Conservation (phyloP, 805 yeast species). For the Blastobotrys robertii region DNA sequence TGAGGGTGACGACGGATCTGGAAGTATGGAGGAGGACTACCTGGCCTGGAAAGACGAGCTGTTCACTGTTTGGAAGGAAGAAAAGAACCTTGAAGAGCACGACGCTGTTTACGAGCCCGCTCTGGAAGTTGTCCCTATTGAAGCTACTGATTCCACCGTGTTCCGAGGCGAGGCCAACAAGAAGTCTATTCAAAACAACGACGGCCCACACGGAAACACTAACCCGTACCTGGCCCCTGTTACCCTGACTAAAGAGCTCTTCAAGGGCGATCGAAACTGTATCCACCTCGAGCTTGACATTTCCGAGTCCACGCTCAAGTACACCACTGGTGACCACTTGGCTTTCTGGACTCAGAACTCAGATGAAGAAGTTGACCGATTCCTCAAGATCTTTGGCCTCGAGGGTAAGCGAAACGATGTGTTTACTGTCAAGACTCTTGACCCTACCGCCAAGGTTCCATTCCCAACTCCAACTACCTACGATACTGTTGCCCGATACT, state of each 20-base stretch:
- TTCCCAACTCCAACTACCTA: slow-evolving; percentile 64
- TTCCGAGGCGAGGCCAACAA: slow-evolving; percentile 77
- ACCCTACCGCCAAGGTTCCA: slow-evolving; percentile 37
- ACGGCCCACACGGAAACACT: slow-evolving; percentile 68
- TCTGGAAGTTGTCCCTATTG: slow-evolving; percentile 27
- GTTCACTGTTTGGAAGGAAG: slow-evolving; percentile 53
- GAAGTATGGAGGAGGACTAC: slow-evolving; percentile 91
- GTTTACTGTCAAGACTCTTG: slow-evolving; percentile 58
- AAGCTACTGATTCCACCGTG: slow-evolving; percentile 30
- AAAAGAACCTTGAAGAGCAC: slow-evolving; percentile 63
- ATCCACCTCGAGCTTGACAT: slow-evolving; percentile 86
- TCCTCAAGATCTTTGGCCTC: slow-evolving; percentile 56
- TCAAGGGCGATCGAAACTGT: slow-evolving; percentile 64
- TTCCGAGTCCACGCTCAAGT: slow-evolving; percentile 61
- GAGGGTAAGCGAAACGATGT: slow-evolving; percentile 42
- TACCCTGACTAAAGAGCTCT: slow-evolving; percentile 53
- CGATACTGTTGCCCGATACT: slow-evolving; percentile 75
- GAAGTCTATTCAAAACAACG: slow-evolving; percentile 35
- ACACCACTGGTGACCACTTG: slow-evolving; percentile 92
- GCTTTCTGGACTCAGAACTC: slow-evolving; percentile 93
- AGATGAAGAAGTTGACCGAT: slow-evolving; percentile 57
- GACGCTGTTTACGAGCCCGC: slow-evolving; percentile 75
- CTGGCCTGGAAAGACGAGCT: slow-evolving; percentile 82
- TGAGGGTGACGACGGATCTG: slow-evolving; percentile 91
- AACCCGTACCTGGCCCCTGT: slow-evolving; percentile 80